phyloP scores from a whole-genome alignment of 148 eudicot species.

The Selenicereus undatus region DNA sequence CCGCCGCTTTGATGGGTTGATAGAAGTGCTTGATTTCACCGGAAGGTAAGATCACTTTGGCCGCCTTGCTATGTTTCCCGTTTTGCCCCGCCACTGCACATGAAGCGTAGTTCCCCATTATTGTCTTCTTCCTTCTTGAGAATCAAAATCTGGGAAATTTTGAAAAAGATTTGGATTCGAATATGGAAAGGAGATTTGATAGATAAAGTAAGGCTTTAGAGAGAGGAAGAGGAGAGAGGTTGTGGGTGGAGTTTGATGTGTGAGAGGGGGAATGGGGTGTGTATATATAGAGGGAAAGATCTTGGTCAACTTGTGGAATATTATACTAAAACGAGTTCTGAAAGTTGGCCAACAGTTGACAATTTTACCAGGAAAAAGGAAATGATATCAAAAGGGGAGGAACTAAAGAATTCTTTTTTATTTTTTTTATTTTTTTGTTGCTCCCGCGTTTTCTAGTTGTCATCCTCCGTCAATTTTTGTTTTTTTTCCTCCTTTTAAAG shows the following conservation, averaged over 20 bases:
- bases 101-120: slow-evolving; percentile 81
- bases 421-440: neutral
- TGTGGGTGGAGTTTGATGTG: slow-evolving; percentile 4
- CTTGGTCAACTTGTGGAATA: slow-evolving; percentile 19
- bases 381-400: neutral
- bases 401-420: no score
- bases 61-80: slow-evolving; percentile 26
- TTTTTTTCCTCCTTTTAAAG: neutral
- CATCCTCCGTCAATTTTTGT: slow-evolving; percentile 21
- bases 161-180: neutral
- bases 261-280: neutral
- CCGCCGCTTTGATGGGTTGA: slow-evolving; percentile 62
- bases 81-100: slow-evolving; percentile 43
- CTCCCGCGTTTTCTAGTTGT: slow-evolving; percentile 34
- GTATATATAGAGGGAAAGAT: slow-evolving; percentile 5
- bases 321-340: slow-evolving; percentile 18
- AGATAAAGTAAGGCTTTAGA: neutral
- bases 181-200: neutral
- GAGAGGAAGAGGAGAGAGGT: neutral
- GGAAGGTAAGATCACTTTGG: slow-evolving; percentile 55
- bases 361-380: neutral
- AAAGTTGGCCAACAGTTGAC: slow-evolving; percentile 14
- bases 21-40: slow-evolving; percentile 62
- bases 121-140: no score
- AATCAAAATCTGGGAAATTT: neutral